These are phyloP conservation scores for Skeletonema grethae DNA, from an alignment of 108 stramenopile genomes.

Conservation along the genomic window DNA sequence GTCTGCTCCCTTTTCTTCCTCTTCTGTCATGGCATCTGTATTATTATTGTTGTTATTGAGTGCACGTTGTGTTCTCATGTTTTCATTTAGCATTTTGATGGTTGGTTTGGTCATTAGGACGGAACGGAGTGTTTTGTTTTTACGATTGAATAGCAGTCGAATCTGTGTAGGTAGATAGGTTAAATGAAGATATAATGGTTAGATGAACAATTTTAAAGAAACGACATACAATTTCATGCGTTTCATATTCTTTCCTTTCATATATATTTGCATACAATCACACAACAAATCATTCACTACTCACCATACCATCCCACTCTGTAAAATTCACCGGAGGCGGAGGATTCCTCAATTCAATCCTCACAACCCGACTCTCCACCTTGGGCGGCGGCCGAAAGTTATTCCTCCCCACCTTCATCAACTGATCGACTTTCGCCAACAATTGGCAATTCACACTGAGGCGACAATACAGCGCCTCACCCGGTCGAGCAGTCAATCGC, in stretches of 20 bases:
- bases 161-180: slow-evolving; percentile 35
- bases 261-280: too few relatives aligned
- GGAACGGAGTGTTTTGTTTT: slow-evolving; percentile 90
- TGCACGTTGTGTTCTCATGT: slow-evolving; percentile 79
- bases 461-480: slow-evolving; percentile 96
- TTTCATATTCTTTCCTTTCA: too few relatives aligned
- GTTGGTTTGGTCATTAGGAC: slow-evolving; percentile 83
- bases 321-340: slow-evolving; percentile 97
- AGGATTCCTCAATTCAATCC: slow-evolving; percentile 95
- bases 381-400: slow-evolving; percentile 99
- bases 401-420: slow-evolving; percentile 97
- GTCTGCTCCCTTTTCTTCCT: slow-evolving; percentile 41
- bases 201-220: neutral
- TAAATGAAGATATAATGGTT: neutral
- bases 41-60: slow-evolving; percentile 34
- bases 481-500: slow-evolving; percentile 91
- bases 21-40: slow-evolving; percentile 15
- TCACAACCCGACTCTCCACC: slow-evolving; percentile 81
- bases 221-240: too few relatives aligned
- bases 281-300: slow-evolving; percentile 17
- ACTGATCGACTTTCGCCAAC: slow-evolving; percentile 96
- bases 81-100: slow-evolving; percentile 88
- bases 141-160: slow-evolving; percentile 87
- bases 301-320: slow-evolving; percentile 99
- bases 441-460: slow-evolving; percentile 98